Base-by-base conservation (phyloP, 2,329 filamentous ascomycete genomes). In the Alternaria arborescens region DNA sequence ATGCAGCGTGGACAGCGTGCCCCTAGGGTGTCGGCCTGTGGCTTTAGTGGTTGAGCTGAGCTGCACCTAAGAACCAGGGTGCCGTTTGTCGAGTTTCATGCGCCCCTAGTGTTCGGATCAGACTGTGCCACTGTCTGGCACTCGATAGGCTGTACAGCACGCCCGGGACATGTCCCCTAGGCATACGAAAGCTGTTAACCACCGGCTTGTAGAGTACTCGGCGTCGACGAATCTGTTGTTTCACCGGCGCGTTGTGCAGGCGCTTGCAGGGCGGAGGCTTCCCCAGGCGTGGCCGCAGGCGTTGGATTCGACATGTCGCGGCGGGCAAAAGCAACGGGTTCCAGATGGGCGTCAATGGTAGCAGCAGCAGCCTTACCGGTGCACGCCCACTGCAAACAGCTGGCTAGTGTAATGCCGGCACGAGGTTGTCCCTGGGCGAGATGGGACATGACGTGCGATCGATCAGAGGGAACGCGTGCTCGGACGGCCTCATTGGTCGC, bases 341-440 rank as follows among this genome's bases (percentile, higher is more conserved):
- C 58, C 47, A 51, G 46, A 58, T 65, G 64, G 66, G 66, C 66
- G 47, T 50, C 59, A 44, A 61, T 62, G 58, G 65, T 62, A 64
- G 28, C 28, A 30, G 8, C 64, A 64, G 44, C 53, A 58, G 58
- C 55, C 58, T 60, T 51, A 52, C 58, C 47, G 53, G 53, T 52
- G 56, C 53, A 58, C 44, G 46, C 55, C 42, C 58, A 65, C 58
- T 53, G 65, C 58, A 61, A 63, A 70, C 67, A 70, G 66, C 64
- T 70, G 67, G 69, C 69, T 68, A 68, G 71, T 47, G 28, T 24
- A 52, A 46, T 46, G 60, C 52, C 59, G 63, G 65, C 59, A 46
- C 66, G 63, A 66, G 68, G 60, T 55, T 62, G 61, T 62, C 60
- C 67, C 66, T 66, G 58, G 62, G 40, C 48, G 22, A 36, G 41